These are phyloP conservation scores for Brettanomyces sp. DNA, from an alignment of 805 yeast species.

Conservation along the genomic window DNA sequence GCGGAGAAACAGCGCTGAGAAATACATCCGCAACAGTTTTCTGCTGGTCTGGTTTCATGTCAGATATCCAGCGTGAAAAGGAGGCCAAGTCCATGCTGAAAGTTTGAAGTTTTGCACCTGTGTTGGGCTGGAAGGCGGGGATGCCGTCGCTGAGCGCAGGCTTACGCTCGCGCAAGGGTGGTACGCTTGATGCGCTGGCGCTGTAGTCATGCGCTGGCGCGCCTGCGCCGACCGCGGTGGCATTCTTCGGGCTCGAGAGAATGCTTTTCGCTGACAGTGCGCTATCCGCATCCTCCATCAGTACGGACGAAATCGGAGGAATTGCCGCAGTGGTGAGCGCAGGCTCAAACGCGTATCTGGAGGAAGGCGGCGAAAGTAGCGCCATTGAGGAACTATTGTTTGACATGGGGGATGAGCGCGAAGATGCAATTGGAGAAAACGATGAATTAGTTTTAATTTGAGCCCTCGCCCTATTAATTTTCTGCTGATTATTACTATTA, in stretches of 20 bases:
- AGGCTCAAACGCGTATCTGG: conserved; percentile 26
- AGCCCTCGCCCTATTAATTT: too few relatives aligned
- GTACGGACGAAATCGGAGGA: conserved; percentile 14
- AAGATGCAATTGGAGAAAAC: background rate
- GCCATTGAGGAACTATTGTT: conserved; percentile 21
- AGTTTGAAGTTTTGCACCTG: conserved; percentile 21
- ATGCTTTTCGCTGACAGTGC: too few relatives aligned
- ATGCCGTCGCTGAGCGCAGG: conserved; percentile 4
- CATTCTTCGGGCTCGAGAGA: too few relatives aligned
- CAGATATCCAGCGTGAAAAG: conserved; percentile 38
- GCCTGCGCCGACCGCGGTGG: too few relatives aligned
- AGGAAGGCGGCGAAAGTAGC: conserved; percentile 33
- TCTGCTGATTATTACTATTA: too few relatives aligned
- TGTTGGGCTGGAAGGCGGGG: conserved; percentile 25
- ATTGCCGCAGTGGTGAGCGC: conserved; percentile 14
- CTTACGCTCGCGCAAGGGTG: conserved; percentile 1
- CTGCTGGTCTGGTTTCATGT: conserved; percentile 37
- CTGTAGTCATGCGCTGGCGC: too few relatives aligned
- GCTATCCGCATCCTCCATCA: conserved; percentile 4
- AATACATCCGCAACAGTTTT: conserved; percentile 39
- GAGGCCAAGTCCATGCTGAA: conserved; percentile 35
- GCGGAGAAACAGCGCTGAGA: conserved; percentile 34
- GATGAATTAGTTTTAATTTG: too few relatives aligned
- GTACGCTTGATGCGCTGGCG: conserved; percentile 8
- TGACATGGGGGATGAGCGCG: background rate